Evolutionary conservation across 108 stramenopile species (phyloP).

Genomic region (Cyclotella atomus): DNA sequence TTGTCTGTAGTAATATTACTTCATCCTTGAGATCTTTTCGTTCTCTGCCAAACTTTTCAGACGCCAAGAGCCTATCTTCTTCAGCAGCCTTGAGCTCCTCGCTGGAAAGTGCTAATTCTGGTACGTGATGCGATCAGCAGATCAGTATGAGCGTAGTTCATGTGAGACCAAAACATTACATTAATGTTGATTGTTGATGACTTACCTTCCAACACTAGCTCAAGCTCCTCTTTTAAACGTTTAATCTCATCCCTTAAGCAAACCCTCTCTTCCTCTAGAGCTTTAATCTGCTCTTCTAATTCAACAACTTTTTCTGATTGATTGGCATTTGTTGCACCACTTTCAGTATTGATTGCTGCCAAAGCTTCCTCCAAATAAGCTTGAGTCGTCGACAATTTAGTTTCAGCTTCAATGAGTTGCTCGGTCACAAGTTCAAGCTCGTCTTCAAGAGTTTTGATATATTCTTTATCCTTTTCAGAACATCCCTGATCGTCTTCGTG

Average conservation of each 20-base stretch:
- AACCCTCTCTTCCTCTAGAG: slow-evolving; percentile 58
- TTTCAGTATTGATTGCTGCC: background rate
- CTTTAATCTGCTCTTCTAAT: slow-evolving; percentile 33
- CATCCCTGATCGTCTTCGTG: background rate
- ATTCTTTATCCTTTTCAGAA: slow-evolving; percentile 60
- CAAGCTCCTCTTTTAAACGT: slow-evolving; percentile 70
- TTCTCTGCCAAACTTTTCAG: slow-evolving; percentile 47
- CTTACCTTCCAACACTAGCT: slow-evolving; percentile 28
- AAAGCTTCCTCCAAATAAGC: slow-evolving; percentile 61
- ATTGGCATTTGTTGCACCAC: background rate
- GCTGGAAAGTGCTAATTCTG: slow-evolving; percentile 52
- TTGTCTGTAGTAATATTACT: slow-evolving; percentile 55
- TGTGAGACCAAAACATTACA: background rate
- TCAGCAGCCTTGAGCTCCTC: slow-evolving; percentile 74
- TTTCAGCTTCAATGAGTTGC: slow-evolving; percentile 87
- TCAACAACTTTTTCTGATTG: slow-evolving; percentile 55
- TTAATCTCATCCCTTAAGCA: slow-evolving; percentile 61
- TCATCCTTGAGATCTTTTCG: slow-evolving; percentile 68
- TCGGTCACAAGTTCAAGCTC: slow-evolving; percentile 89
- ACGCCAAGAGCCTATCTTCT: slow-evolving; percentile 61
- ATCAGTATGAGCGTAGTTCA: background rate
- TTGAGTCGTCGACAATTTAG: slow-evolving; percentile 72
- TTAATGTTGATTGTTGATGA: no score
- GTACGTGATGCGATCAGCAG: background rate
- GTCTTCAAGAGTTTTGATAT: slow-evolving; percentile 87